These are phyloP conservation scores for Sphenostylis stenocarpa DNA, from an alignment of 306 rosid species.

Conservation along the genomic window DNA sequence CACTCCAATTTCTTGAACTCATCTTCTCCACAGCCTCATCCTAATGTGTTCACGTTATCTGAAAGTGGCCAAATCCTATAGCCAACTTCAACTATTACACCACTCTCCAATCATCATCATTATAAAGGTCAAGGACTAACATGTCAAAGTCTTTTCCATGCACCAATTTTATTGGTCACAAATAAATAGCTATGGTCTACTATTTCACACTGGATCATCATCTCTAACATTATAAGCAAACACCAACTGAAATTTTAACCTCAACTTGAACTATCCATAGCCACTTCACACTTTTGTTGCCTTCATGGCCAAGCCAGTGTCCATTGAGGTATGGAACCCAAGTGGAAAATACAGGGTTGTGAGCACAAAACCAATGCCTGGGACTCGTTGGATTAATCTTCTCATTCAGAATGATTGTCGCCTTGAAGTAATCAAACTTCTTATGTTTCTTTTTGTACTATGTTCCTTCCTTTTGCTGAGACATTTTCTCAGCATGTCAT, in stretches of 20 bases:
- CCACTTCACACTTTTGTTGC: not conserved
- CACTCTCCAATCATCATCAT: not conserved
- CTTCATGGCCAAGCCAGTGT: slow-evolving; percentile 89
- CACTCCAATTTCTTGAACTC: slow-evolving; percentile 11
- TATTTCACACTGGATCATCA: slow-evolving; percentile 29
- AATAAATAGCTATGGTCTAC: not conserved
- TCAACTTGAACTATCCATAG: slow-evolving; percentile 23
- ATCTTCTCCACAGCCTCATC: slow-evolving; percentile 22
- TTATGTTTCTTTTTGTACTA: not conserved
- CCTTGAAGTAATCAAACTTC: slow-evolving; percentile 63
- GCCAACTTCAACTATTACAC: not conserved
- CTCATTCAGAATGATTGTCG: slow-evolving; percentile 88
- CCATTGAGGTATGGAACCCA: slow-evolving; percentile 93
- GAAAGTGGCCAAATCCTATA: slow-evolving; percentile 13
- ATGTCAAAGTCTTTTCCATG: slow-evolving; percentile 6
- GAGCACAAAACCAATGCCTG: slow-evolving; percentile 98
- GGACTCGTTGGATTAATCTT: slow-evolving; percentile 98
- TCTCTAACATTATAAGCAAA: not conserved
- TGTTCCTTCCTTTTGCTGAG: not conserved
- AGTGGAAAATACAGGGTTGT: slow-evolving; percentile 93
- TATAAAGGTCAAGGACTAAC: not conserved
- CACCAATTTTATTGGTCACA: not conserved
- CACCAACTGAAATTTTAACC: not conserved
- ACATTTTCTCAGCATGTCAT: not conserved
- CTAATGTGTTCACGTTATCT: slow-evolving; percentile 38